A percentile compares a stretch with the other conserved stretches of the same genome.
phyloP scores from a whole-genome alignment of 2,329 filamentous ascomycete genomes.

The Talaromyces sp. region DNA sequence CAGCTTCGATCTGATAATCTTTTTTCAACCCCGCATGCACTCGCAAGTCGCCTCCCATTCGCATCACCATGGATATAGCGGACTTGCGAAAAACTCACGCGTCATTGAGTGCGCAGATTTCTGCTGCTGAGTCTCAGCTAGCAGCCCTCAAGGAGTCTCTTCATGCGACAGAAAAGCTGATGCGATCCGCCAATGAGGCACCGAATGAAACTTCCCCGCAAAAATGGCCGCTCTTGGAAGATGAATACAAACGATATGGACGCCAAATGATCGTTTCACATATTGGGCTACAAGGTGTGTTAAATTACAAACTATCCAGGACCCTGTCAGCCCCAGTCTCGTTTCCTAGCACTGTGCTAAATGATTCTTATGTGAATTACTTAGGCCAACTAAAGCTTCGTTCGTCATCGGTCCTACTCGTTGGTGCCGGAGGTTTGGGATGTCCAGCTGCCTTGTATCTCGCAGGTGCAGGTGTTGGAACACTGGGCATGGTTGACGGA shows the following conservation, averaged over 20 bases:
- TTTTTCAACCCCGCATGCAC: background rate
- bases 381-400: slow-evolving; percentile 72
- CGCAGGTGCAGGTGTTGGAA: slow-evolving; percentile 80
- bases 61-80: background rate
- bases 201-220: slow-evolving; percentile 3
- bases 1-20: background rate
- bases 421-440: slow-evolving; percentile 84
- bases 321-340: background rate
- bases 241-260: slow-evolving; percentile 83
- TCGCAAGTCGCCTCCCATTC: background rate
- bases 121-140: slow-evolving; percentile 32
- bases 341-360: background rate
- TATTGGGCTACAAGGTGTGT: slow-evolving; percentile 66
- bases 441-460: slow-evolving; percentile 93
- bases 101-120: slow-evolving; percentile 32
- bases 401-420: slow-evolving; percentile 65
- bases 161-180: slow-evolving; percentile 21
- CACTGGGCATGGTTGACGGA: slow-evolving; percentile 77
- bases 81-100: slow-evolving; percentile 23
- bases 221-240: slow-evolving; percentile 63
- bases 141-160: slow-evolving; percentile 31
- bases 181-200: slow-evolving; percentile 12
- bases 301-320: background rate
- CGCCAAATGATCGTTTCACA: slow-evolving; percentile 84
- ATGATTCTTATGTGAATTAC: background rate